phyloP scores from a whole-genome alignment of 73 alveolate species.

The Uronychia setigera region DNA sequence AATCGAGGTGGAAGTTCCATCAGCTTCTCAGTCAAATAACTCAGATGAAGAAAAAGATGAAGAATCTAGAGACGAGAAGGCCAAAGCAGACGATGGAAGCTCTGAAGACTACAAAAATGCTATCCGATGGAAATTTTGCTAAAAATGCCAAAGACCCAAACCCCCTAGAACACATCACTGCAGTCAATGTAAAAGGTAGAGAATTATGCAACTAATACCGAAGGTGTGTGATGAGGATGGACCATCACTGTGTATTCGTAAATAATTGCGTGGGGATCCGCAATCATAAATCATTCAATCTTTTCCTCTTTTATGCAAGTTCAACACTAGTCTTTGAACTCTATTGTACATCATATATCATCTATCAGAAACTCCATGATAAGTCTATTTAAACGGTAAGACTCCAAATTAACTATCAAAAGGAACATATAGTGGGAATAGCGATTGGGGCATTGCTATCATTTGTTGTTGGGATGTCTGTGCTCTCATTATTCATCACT shows the following conservation, averaged over 20 bases:
- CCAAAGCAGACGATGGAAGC: no score
- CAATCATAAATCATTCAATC: conserved; percentile 82
- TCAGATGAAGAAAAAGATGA: no score
- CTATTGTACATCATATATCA: not conserved
- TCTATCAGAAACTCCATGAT: no score
- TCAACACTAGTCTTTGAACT: no score
- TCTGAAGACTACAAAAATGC: not conserved
- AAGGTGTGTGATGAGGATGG: conserved; percentile 90
- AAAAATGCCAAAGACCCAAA: not conserved
- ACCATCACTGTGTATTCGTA: conserved; percentile 96
- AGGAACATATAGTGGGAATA: no score
- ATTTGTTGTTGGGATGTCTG: not conserved
- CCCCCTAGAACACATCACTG: not conserved
- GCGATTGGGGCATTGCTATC: no score
- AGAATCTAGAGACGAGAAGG: not conserved
- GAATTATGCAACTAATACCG: no score
- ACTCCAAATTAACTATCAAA: no score
- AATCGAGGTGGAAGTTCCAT: no score
- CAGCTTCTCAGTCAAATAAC: no score
- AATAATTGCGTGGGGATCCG: conserved; percentile 97
- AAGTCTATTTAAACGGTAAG: no score
- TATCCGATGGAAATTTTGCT: not conserved
- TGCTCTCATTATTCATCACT: not conserved
- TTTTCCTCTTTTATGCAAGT: conserved; percentile 59
- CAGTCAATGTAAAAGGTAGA: not conserved